Base-by-base conservation (phyloP, 169 alveolate species). In the Eimeria necatrix region DNA sequence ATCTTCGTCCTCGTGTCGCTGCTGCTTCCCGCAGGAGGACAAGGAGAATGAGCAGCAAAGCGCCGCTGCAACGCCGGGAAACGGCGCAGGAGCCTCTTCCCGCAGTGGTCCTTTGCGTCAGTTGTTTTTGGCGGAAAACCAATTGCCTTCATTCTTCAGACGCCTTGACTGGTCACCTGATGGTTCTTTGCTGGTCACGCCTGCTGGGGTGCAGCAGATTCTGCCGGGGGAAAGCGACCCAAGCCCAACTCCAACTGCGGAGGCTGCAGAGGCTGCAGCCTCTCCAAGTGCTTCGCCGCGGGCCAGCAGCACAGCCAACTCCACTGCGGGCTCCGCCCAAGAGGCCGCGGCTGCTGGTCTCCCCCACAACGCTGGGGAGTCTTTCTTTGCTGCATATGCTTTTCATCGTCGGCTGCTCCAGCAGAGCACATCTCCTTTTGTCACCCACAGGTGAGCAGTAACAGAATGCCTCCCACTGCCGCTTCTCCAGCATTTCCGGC, bases 131-230 rank as follows among this genome's bases (percentile, higher is more conserved):
- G 97, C 98, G 16, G 99, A 98, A 91, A 98, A 97, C 53, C 95
- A 95, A 94, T 95, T 98, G 10, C 97, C 98, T 10, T 97, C 98
- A 32, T 98, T 98, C 93, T 98, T 98, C 74, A 92, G 99, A 64
- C 97, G 99, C 46, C 97, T 98, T 46, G 99, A 98, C 95, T 98
- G 98, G 98, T 98, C 99, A 20, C 99, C 99, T 4, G 98, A 97
- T 60, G 99, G 99, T 9, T 96, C 98, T 14, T 64, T 98, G 71
- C 96, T 98, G 74, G 98, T 97, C 26, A 95, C 98, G 22, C 99
- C 99, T 20, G 97, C 98, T 60, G 99, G 99, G 18, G 93, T 97
- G 46, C 98, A 97, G 86, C 84, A 94, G 49, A 24, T 74, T 10
- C 24, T 41, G 46, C 83, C 51, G 2, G 49, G 51, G 80, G 70